These are phyloP conservation scores for Candida pini DNA, from an alignment of 805 yeast species.

Conservation along the genomic window DNA sequence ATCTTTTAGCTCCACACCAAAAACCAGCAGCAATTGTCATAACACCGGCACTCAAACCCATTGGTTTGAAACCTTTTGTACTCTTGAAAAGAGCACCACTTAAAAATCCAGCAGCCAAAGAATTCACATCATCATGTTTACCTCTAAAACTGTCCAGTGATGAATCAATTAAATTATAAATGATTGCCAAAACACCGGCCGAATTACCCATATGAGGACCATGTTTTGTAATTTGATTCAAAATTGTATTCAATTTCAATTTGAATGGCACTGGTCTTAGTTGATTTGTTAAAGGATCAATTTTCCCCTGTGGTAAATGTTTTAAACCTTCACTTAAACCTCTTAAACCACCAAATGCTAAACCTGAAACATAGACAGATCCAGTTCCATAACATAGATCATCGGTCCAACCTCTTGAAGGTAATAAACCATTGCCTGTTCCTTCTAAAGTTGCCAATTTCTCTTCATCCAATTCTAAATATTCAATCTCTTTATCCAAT, in stretches of 20 bases:
- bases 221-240: slow-evolving; percentile 88
- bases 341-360: slow-evolving; percentile 84
- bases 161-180: slow-evolving; percentile 81
- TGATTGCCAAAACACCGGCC: slow-evolving; percentile 88
- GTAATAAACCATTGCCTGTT: slow-evolving; percentile 74
- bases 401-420: slow-evolving; percentile 97
- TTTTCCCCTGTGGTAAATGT: slow-evolving; percentile 55
- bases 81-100: slow-evolving; percentile 90
- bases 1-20: slow-evolving; percentile 80
- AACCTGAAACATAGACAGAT: slow-evolving; percentile 79
- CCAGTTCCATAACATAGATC: slow-evolving; percentile 98
- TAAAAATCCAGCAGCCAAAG: slow-evolving; percentile 82
- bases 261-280: slow-evolving; percentile 64
- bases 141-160: slow-evolving; percentile 78
- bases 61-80: slow-evolving; percentile 78
- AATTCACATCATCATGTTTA: slow-evolving; percentile 79
- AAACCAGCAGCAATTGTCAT: slow-evolving; percentile 88
- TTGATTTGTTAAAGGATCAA: slow-evolving; percentile 53
- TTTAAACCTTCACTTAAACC: slow-evolving; percentile 85
- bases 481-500: slow-evolving; percentile 83
- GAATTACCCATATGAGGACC: slow-evolving; percentile 96
- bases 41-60: slow-evolving; percentile 79
- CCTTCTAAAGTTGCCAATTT: slow-evolving; percentile 73
- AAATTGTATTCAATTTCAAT: slow-evolving; percentile 79
- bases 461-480: slow-evolving; percentile 84